Evolutionary conservation across 306 rosid species (phyloP).

Genomic region (Cucumis cinereus): DNA sequence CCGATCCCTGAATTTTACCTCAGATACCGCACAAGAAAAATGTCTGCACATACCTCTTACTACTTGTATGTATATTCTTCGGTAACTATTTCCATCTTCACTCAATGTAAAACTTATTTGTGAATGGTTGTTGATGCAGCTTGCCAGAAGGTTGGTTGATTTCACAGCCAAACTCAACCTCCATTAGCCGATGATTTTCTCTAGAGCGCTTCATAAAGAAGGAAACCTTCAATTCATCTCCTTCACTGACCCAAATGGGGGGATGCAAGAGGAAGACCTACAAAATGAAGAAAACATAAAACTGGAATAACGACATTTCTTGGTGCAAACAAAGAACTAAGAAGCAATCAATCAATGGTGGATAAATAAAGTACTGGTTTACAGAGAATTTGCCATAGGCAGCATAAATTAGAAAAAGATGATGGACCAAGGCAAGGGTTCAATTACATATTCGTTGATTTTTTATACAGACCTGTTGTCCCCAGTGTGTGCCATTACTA

Average conservation of each 20-base stretch:
- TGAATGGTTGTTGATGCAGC: constrained; percentile 36
- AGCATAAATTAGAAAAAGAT: neutral
- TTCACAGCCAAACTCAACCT: constrained; percentile 74
- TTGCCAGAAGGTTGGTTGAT: constrained; percentile 46
- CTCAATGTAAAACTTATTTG: constrained; percentile 67
- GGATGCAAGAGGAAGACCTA: constrained; percentile 83
- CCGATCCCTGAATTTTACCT: neutral
- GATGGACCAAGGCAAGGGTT: neutral
- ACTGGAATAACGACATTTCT: neutral
- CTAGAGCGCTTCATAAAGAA: constrained; percentile 76
- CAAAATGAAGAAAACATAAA: constrained; percentile 5
- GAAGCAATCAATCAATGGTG: neutral
- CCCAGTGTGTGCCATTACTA: constrained; percentile 74
- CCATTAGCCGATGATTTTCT: constrained; percentile 94
- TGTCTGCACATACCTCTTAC: constrained; percentile 8
- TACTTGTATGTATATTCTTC: constrained; percentile 9
- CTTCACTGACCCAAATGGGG: constrained; percentile 38
- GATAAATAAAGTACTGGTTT: neutral
- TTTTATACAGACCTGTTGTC: constrained; percentile 66
- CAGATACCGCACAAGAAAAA: neutral
- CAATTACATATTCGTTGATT: neutral
- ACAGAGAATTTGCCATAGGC: neutral
- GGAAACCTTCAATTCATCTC: constrained; percentile 52
- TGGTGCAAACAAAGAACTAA: neutral
- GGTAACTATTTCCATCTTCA: constrained; percentile 26